Percentiles rank a stretch among this genome's conserved stretches.
phyloP scores from a whole-genome alignment of 441 rosid genomes.

The Syzygium malaccense region DNA sequence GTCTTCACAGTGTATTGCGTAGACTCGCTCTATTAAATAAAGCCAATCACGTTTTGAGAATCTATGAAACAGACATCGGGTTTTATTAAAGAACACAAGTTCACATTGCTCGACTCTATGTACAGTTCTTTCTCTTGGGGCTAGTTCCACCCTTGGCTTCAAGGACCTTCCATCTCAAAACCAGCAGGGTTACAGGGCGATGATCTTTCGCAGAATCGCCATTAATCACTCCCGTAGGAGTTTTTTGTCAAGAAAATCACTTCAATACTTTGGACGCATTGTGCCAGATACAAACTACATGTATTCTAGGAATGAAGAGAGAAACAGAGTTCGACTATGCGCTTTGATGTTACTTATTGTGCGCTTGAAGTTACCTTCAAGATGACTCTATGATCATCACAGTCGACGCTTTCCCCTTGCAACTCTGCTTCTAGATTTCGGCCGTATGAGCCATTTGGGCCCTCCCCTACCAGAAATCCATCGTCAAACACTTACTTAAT shows the following conservation, averaged over 20 bases:
- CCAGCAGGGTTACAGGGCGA: background rate
- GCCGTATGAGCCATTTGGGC: background rate
- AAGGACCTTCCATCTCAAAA: background rate
- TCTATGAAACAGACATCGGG: background rate
- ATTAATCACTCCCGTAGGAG: background rate
- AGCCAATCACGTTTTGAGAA: background rate
- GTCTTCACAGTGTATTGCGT: background rate
- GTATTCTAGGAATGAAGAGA: background rate
- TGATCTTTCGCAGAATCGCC: background rate
- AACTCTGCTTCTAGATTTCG: background rate
- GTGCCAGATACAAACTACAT: background rate
- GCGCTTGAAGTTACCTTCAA: background rate
- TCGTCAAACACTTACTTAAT: background rate
- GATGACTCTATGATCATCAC: background rate
- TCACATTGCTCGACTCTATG: background rate
- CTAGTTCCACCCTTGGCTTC: background rate
- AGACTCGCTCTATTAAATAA: no score
- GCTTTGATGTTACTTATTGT: background rate
- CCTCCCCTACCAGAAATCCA: background rate
- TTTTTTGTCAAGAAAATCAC: background rate
- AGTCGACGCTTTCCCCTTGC: background rate
- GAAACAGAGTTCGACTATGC: background rate
- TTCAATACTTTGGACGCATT: background rate
- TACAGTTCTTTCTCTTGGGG: background rate
- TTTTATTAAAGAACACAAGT: background rate